Conservation (phyloP, 805 yeast species). For the Alloascoidea africana region DNA sequence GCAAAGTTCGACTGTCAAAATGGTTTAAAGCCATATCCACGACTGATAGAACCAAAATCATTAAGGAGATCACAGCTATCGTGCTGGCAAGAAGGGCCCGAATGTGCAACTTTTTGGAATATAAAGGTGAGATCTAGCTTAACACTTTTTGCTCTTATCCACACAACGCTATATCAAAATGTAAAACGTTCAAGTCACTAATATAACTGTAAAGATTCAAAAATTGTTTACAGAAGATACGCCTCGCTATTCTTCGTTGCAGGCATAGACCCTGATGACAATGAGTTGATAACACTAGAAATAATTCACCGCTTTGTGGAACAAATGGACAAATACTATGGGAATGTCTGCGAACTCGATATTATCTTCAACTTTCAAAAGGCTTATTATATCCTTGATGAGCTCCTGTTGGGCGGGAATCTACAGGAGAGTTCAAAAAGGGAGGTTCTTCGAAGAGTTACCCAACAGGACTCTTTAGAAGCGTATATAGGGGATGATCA, state of each 20-base stretch:
- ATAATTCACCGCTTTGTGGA: conserved; percentile 88
- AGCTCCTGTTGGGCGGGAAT: conserved; percentile 77
- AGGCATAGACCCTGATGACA: conserved; percentile 71
- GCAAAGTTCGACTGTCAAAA: conserved; percentile 82
- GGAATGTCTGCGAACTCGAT: conserved; percentile 92
- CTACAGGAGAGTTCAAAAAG: conserved; percentile 70
- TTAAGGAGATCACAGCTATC: conserved; percentile 73
- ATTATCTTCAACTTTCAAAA: conserved; percentile 91
- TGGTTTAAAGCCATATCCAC: conserved; percentile 84
- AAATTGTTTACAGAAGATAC: conserved; percentile 81
- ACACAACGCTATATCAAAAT: too few relatives aligned
- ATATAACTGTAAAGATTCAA: conserved; percentile 30
- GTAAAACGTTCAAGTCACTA: too few relatives aligned
- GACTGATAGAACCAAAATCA: conserved; percentile 72
- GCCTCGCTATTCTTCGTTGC: conserved; percentile 87
- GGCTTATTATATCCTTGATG: conserved; percentile 88
- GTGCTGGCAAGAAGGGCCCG: conserved; percentile 77
- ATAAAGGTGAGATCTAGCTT: conserved; percentile 41
- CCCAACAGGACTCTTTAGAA: conserved; percentile 81
- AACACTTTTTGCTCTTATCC: too few relatives aligned
- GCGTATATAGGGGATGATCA: conserved; percentile 48
- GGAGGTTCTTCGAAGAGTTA: conserved; percentile 63
- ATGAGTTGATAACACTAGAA: conserved; percentile 77
- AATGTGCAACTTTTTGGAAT: conserved; percentile 91
- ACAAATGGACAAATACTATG: conserved; percentile 90